Evolutionary conservation across 106 monocot species (phyloP), one percentile per base, ranked within the genome.

Genomic region (Dioscorea alata): DNA sequence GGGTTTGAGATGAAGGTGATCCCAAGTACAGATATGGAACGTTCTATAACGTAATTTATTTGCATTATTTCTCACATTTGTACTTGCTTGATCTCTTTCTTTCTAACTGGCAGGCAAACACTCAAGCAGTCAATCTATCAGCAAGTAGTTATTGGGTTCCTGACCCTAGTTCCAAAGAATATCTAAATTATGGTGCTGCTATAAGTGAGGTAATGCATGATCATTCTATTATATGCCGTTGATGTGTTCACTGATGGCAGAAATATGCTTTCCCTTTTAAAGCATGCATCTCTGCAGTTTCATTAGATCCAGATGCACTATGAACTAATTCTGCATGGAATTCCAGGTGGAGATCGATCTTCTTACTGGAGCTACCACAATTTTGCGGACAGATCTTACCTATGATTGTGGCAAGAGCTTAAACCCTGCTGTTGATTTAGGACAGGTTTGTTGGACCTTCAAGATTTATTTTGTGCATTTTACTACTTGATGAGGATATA

Each of bases 321-420:
- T 5, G 19, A 18, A 19, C 54, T 54, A 5, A 54, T 54, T 54
- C 4, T 19, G 5, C 9, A 54, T 54, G 19, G 12, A 54, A 57
- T 33, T 86, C 13, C 74, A 93, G 93, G 93, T 93, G 71, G 93
- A 93, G 81, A 67, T 93, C 23, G 86, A 93, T 79, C 68, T 93
- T 60, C 83, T 93, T 18, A 89, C 93, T 7, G 93, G 89, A 69
- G 81, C 83, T 48, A 79, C 83, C 18, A 78, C 61, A 57, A 79
- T 93, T 72, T 56, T 93, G 63, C 73, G 68, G 21, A 63, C 81
- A 66, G 86, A 93, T 75, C 79, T 93, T 60, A 72, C 62, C 0
- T 93, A 93, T 73, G 93, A 93, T 25, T 89, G 93, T 77, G 89
- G 93, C 17, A 75, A 84, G 69, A 93, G 93, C 71, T 79, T 93